Evolutionary conservation across 495 filamentous ascomycete species (phyloP).

Genomic region (Lasiosphaeris hirsuta): DNA sequence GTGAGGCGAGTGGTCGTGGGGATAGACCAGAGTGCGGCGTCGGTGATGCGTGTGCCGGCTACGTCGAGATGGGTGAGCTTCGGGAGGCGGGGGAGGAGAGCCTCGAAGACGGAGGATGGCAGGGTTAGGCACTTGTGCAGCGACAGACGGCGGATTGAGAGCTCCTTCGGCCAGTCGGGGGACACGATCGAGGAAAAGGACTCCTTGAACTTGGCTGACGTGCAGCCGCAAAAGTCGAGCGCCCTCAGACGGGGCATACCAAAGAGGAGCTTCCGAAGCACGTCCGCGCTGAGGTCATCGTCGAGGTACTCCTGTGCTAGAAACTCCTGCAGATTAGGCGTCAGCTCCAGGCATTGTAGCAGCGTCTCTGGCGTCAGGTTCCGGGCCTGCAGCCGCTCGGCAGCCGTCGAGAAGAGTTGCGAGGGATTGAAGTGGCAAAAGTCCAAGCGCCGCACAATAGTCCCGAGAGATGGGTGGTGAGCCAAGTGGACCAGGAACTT

Average conservation of each 20-base stretch:
- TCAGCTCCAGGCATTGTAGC: slow-evolving; percentile 68
- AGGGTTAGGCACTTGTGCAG: slow-evolving; percentile 81
- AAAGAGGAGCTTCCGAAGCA: slow-evolving; percentile 73
- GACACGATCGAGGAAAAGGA: slow-evolving; percentile 43
- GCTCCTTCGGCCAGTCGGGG: slow-evolving; percentile 42
- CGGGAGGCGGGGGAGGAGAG: slow-evolving; percentile 64
- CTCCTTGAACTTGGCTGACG: slow-evolving; percentile 64
- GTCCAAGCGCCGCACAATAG: slow-evolving; percentile 76
- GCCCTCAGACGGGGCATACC: slow-evolving; percentile 65
- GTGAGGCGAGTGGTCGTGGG: slow-evolving; percentile 69
- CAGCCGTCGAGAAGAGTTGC: slow-evolving; percentile 72
- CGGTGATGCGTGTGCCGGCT: slow-evolving; percentile 73
- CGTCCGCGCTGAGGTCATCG: slow-evolving; percentile 65
- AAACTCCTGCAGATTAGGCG: slow-evolving; percentile 76
- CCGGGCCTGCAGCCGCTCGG: slow-evolving; percentile 75
- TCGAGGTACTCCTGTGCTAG: slow-evolving; percentile 81
- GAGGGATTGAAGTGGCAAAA: slow-evolving; percentile 88
- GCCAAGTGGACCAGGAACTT: slow-evolving; percentile 77
- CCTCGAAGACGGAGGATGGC: slow-evolving; percentile 63
- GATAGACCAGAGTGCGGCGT: slow-evolving; percentile 67
- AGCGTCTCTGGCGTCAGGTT: slow-evolving; percentile 78
- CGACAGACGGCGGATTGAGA: slow-evolving; percentile 67
- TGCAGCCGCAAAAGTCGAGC: slow-evolving; percentile 77
- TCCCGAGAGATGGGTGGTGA: slow-evolving; percentile 67
- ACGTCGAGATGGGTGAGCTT: slow-evolving; percentile 78